Evolutionary conservation across 768 basidiomycete species (phyloP).

Genomic region (Trametes villosa): DNA sequence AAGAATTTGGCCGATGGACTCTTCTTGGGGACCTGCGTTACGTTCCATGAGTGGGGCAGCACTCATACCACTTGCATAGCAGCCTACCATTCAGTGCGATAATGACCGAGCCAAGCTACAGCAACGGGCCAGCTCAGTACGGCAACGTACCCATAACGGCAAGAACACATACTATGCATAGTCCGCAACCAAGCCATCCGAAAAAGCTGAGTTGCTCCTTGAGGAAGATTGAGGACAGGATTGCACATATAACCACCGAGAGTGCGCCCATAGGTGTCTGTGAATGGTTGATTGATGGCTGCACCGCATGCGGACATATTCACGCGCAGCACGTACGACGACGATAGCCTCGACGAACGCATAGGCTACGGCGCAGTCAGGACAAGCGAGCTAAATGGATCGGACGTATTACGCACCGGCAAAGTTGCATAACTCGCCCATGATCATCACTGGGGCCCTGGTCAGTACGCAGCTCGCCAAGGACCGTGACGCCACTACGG

Average conservation of each 20-base stretch:
- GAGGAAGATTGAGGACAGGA: constrained; percentile 91
- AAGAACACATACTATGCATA: constrained; percentile 82
- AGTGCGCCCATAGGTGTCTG: constrained; percentile 95
- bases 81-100: constrained; percentile 82
- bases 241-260: constrained; percentile 94
- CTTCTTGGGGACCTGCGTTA: constrained; percentile 65
- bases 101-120: constrained; percentile 80
- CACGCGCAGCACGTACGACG: constrained; percentile 59
- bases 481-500: not conserved
- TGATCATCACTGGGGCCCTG: constrained; percentile 74
- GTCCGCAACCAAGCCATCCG: constrained; percentile 92
- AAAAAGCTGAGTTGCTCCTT: constrained; percentile 94
- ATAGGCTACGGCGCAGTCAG: constrained; percentile 55
- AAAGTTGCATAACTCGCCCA: constrained; percentile 89
- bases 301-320: constrained; percentile 3
- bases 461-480: not conserved
- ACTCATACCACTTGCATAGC: constrained; percentile 17
- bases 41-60: not conserved
- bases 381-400: not conserved
- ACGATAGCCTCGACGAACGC: constrained; percentile 92
- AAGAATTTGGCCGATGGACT: constrained; percentile 67
- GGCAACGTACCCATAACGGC: not conserved
- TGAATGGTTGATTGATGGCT: constrained; percentile 6
- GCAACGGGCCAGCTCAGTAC: constrained; percentile 9
- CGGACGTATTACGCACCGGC: constrained; percentile 59